Evolutionary conservation across 345 rosid genomes (phyloP), one percentile per base, ranked within the genome.

Genomic region (Adansonia digitata): DNA sequence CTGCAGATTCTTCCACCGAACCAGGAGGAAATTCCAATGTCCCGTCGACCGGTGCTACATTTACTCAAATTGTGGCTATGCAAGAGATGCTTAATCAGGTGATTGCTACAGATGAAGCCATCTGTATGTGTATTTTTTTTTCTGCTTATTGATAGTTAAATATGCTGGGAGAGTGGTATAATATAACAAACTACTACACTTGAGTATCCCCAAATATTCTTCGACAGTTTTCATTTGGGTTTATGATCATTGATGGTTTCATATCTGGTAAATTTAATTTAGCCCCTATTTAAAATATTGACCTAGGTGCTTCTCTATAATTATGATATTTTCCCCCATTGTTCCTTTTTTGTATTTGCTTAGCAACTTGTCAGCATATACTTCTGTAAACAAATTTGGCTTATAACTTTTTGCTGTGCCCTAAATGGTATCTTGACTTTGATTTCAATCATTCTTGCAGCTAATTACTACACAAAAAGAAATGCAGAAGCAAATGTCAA

Each of bases 1-100:
- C 88, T 64, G 85, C 86, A 61, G 88, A 89, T 73, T 83, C 88
- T 61, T 84, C 74, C 78, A 75, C 40, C 60, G 93, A 88, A 74
- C 85, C 77, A 40, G 77, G 74, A 70, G 84, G 72, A 37, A 83
- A 75, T 76, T 80, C 86, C 53, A 77, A 74, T 83, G 77, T 74
- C 34, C 85, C 77, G 11, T 69, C 85, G 20, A 39, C 79, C 26
- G 88, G 82, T 72, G 80, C 84, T 74, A 57, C 81, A 48, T 45
- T 81, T 35, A 84, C 93, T 67, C 97, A 87, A 55, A 51, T 89
- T 57, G 31, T 74, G 69, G 84, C 92, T 5, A 82, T 90, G 91
- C 93, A 88, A 78, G 87, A 88, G 72, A 85, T 71, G 71, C 83
- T 94, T 76, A 86, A 87, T 88, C 97, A 94, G 97, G 98, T 94